Evolutionary conservation across 202 grass and related monocot species (phyloP), one percentile per base, ranked within the genome.

Genomic region (Bolboschoenoplectus hybrid): DNA sequence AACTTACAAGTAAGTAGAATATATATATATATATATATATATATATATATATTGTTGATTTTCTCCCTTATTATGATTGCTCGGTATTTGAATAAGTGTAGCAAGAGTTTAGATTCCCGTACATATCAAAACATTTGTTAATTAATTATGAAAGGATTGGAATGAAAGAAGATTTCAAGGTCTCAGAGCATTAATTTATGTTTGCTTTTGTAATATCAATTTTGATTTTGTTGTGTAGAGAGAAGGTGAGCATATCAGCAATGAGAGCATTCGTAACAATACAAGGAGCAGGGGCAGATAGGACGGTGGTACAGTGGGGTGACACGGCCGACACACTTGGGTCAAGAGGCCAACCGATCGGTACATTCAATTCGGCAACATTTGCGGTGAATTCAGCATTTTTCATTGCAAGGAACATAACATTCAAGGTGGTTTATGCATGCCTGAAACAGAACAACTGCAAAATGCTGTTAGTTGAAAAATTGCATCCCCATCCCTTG

Each of bases 391-490:
- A 97, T 88, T 85, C 93, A 38, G 88, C 87, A 36, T 97, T 89
- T 90, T 99, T 99, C 88, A 85, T 99, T 52, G 97, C 97, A 63
- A 99, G 83, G 90, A 97, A 99, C 92, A 91, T 97, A 60, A 97
- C 92, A 0, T 97, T 97, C 88, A 97, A 91, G 92, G 94, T 97
- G 85, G 75, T 49, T 40, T 14, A 67, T 43, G 40, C 40, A 64
- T 67, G 61, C 45, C 45, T 82, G 80, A 82, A 82, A 82, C 57
- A 82, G 58, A 82, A 19, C 80, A 82, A 82, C 60, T 82, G 6
- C 11, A 26, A 26, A 67, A 82, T 80, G 34, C 51, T 79, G 74
- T 57, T 79, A 82, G 58, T 66, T 82, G 8, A 82, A 65, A 61
- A 63, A 35, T 66, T 49, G 14, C 57, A 82, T 7, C 46, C 14